Percentiles rank a stretch among this genome's conserved stretches.
phyloP scores from a whole-genome alignment of 2,329 filamentous ascomycete genomes.

The Aspergillus cejpii region DNA sequence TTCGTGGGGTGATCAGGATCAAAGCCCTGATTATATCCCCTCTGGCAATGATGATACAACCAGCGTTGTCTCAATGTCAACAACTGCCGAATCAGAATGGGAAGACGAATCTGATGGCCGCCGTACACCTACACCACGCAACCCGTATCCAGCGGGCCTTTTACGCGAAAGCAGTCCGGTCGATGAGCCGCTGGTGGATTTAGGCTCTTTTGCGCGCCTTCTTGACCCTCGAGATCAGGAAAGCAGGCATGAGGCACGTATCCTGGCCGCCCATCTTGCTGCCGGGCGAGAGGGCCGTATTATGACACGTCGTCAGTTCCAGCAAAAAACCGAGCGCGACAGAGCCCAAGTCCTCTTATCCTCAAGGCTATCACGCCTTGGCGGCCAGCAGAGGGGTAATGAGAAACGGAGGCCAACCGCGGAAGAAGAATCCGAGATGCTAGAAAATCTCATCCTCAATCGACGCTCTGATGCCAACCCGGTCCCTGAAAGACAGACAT shows the following conservation, averaged over 20 bases:
- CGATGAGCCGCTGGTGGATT: constrained; percentile 57
- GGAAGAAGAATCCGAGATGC: constrained; percentile 52
- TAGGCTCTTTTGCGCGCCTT: constrained; percentile 66
- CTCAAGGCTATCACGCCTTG: constrained; percentile 32
- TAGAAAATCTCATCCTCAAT: constrained; percentile 55
- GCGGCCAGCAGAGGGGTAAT: constrained; percentile 8
- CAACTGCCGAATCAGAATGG: constrained; percentile 47
- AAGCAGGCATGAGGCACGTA: constrained; percentile 71
- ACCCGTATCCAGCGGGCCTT: constrained; percentile 50
- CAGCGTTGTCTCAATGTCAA: constrained; percentile 66
- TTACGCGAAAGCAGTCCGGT: constrained; percentile 46
- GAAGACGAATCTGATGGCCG: constrained; percentile 46
- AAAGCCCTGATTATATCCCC: constrained; percentile 69
- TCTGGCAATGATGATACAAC: constrained; percentile 59
- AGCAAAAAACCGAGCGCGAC: constrained; percentile 59
- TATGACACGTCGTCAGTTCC: constrained; percentile 75
- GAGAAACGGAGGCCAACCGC: constrained; percentile 33
- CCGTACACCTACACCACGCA: constrained; percentile 66
- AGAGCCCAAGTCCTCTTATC: constrained; percentile 61
- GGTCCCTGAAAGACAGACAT: constrained; percentile 38
- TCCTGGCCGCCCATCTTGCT: constrained; percentile 71
- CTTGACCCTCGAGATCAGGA: constrained; percentile 72
- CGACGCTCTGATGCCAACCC: constrained; percentile 37
- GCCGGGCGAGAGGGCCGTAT: constrained; percentile 52
- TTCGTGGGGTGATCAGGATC: constrained; percentile 76